Base-by-base conservation (phyloP, 352 stramenopile genomes). In the Globisporangium emineosum region DNA sequence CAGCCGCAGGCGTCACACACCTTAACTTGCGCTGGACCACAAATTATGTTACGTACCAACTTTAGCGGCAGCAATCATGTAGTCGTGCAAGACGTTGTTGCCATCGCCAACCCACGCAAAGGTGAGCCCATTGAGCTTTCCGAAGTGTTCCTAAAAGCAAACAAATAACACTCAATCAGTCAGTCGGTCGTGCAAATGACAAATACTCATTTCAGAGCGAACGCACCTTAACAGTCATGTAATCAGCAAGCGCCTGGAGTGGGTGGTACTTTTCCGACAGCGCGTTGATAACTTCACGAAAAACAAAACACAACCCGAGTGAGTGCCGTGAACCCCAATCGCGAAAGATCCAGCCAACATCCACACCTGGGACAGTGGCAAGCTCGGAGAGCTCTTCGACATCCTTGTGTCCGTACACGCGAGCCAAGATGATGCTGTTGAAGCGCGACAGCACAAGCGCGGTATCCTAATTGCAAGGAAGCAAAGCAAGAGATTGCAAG, bases 31-130 rank as follows among this genome's bases (percentile, higher is more conserved):
- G 10, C 43, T 55, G 23, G 12, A 59, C 9, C 15, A 29, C 27
- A 60, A 7, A 17, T 12, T n/a, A n/a, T n/a, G n/a, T n/a, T n/a
- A 59, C 81, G 90, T 94, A 70, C 81, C 84, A 65, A 91, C 72
- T 71, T 93, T 93, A 25, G 86, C 87, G 3, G 88, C 90, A 35
- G 97, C 97, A 17, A 99, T 76, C 95, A 99, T 98, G 61, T 98
- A 95, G 73, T 99, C 96, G 68, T 99, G 97, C 49, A 97, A 73
- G 30, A 98, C 92, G 58, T 99, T 99, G 81, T 99, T 99, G 57
- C 96, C 96, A 69, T 99, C 97, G 61, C 97, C 97, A 54, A 99
- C 97, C 95, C 96, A 99, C 42, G 94, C 86, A 40, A 99, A 78
- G 35, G 94, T 99, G 49, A 98, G 90, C 5, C 94, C 95, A 21